These are phyloP conservation scores for Myriosclerotinia scirpicola DNA, from an alignment of 2,329 filamentous ascomycete species.

Conservation along the genomic window DNA sequence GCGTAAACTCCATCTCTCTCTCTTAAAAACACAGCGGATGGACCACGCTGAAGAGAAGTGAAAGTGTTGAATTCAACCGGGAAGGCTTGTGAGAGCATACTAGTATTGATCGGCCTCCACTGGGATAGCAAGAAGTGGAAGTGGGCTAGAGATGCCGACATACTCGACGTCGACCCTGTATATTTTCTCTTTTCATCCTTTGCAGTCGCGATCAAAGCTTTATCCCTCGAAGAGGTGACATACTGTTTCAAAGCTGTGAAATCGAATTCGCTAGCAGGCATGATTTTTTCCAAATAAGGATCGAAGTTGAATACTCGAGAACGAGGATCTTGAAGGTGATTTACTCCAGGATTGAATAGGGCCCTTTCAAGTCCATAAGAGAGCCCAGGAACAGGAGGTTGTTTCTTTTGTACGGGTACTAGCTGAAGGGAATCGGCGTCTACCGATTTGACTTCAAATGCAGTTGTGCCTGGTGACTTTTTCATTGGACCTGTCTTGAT, in stretches of 20 bases:
- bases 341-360: constrained; percentile 93
- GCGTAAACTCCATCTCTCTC: constrained; percentile 85
- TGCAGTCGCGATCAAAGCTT: constrained; percentile 67
- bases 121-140: constrained; percentile 89
- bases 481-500: constrained; percentile 17
- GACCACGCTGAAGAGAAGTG: constrained; percentile 69
- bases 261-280: constrained; percentile 91
- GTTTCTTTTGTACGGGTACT: constrained; percentile 34
- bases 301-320: constrained; percentile 95
- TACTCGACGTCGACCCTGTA: constrained; percentile 93
- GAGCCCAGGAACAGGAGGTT: constrained; percentile 38
- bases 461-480: constrained; percentile 11
- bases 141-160: constrained; percentile 83
- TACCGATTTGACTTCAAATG: constrained; percentile 36
- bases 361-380: constrained; percentile 51
- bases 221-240: constrained; percentile 87
- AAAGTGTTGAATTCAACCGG: constrained; percentile 61
- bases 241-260: constrained; percentile 84
- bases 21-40: constrained; percentile 77
- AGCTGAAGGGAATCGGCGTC: constrained; percentile 35
- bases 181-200: constrained; percentile 71
- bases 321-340: constrained; percentile 83
- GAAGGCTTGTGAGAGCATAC: constrained; percentile 68
- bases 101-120: constrained; percentile 72
- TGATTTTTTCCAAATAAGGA: constrained; percentile 87